Percentiles rank a stretch among this genome's conserved stretches.
These are phyloP conservation scores for Stylonectria norvegica DNA, from an alignment of 2,329 filamentous ascomycete species.

Conservation along the genomic window DNA sequence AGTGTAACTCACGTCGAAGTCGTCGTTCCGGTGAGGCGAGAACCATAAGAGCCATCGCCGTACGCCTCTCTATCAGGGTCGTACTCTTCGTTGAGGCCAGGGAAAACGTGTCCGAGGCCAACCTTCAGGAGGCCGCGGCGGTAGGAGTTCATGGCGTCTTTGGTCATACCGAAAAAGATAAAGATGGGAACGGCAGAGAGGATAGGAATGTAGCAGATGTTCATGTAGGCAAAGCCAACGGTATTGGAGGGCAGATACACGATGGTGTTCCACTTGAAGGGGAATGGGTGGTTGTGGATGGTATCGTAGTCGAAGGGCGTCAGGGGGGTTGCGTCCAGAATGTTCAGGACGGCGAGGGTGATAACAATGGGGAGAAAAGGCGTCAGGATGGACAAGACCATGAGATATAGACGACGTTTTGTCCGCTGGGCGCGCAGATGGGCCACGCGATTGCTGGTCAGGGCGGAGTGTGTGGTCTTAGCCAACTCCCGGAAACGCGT, in stretches of 20 bases:
- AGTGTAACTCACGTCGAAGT: constrained; percentile 18
- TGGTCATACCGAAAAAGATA: constrained; percentile 54
- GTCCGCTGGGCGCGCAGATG: constrained; percentile 45
- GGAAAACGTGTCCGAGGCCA: constrained; percentile 44
- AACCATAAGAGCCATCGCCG: constrained; percentile 20
- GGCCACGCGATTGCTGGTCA: constrained; percentile 40
- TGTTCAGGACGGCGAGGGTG: constrained; percentile 40
- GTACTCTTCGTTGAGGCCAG: constrained; percentile 38
- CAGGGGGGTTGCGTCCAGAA: constrained; percentile 29
- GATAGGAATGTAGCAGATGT: constrained; percentile 48
- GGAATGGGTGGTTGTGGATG: constrained; percentile 38
- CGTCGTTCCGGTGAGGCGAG: constrained; percentile 18
- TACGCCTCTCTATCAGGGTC: constrained; percentile 31
- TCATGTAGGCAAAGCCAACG: constrained; percentile 39
- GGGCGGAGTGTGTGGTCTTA: constrained; percentile 37
- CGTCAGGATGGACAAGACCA: constrained; percentile 50
- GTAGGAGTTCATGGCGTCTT: constrained; percentile 51
- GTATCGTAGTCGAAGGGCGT: constrained; percentile 39
- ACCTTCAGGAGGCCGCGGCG: constrained; percentile 36
- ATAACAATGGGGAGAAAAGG: constrained; percentile 50
- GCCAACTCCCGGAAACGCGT: constrained; percentile 46
- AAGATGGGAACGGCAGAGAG: constrained; percentile 47
- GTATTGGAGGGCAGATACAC: constrained; percentile 41
- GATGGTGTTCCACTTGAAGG: constrained; percentile 47
- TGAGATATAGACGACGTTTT: constrained; percentile 52